Evolutionary conservation across 768 basidiomycete species (phyloP), one percentile per base, ranked within the genome.

Genomic region (Xanthoconium purpureum): DNA sequence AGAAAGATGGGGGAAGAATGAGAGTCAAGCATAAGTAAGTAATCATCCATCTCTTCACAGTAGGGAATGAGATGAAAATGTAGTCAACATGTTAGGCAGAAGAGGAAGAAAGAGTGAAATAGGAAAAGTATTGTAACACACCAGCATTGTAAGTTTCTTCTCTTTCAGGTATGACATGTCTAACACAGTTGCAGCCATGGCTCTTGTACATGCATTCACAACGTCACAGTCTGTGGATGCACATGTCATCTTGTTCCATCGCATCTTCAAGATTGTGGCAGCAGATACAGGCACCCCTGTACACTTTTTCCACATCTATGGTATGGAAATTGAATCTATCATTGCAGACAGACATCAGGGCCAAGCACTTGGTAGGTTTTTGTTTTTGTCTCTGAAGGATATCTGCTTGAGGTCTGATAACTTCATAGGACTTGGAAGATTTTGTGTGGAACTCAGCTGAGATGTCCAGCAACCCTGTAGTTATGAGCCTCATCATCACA

Each of bases 161-260:
- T n/a, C n/a, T n/a, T n/a, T n/a, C n/a, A n/a, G n/a, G n/a, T n/a
- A 33, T 33, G 6, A 6, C 38, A 6, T 39, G 20, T 20, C n/a
- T n/a, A n/a, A n/a, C 9, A n/a, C n/a, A 2, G 35, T 10, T n/a
- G n/a, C n/a, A 48, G 45, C 50, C 0, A 20, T 71, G 17, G 55
- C 64, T 1, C 28, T 53, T 1, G 58, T 57, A 2, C 55, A 47
- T 14, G 66, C 65, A 10, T 72, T 73, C 29, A 70, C 59, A 5
- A 71, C 57, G 1, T 71, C 61, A 0, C 63, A 71, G 38, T 63
- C 58, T 12, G 65, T 71, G 0, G 29, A 68, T 15, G 66, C 67
- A 10, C 66, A 73, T 33, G 14, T 60, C 3, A 62, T 65, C 13
- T 47, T 71, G 0, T 67, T 71, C 47, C 29, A 28, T 0, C 36